A percentile compares a stretch with the other conserved stretches of the same genome.
phyloP scores from a whole-genome alignment of 2,329 filamentous ascomycete genomes.

The Knufia petricola region DNA sequence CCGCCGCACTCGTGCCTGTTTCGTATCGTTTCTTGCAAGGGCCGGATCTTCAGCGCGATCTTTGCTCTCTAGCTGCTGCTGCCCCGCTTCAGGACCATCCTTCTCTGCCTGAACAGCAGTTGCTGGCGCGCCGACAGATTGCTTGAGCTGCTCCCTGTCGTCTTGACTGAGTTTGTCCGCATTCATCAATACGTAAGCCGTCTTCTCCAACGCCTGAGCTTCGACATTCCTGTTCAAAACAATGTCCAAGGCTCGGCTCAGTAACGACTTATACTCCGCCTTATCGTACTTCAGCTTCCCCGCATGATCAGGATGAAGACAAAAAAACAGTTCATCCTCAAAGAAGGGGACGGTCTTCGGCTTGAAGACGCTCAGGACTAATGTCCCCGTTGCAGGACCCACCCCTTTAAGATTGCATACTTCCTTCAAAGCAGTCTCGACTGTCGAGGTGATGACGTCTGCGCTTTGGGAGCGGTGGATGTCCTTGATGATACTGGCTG shows the following conservation, averaged over 20 bases:
- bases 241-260: constrained; percentile 11
- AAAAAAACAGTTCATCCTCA: constrained; percentile 35
- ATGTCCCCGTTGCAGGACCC: constrained; percentile 34
- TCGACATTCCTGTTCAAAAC: constrained; percentile 8
- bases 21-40: background rate
- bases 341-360: constrained; percentile 31
- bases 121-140: background rate
- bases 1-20: background rate
- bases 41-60: background rate
- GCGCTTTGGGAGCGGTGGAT: constrained; percentile 8
- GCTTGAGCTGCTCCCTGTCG: constrained; percentile 10
- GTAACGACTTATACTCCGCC: constrained; percentile 28
- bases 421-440: constrained; percentile 26
- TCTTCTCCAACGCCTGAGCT: constrained; percentile 19
- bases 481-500: background rate
- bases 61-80: background rate
- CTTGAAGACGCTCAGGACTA: constrained; percentile 30
- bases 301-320: constrained; percentile 28
- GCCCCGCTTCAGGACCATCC: background rate
- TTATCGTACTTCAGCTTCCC: constrained; percentile 33
- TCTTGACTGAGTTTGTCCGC: constrained; percentile 14
- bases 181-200: constrained; percentile 19
- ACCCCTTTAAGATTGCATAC: constrained; percentile 33
- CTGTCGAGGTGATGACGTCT: constrained; percentile 1
- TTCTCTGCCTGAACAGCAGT: background rate